Percentiles rank a stretch among this genome's conserved stretches.
phyloP scores from a whole-genome alignment of 805 yeast species.

The Priceomyces castillae region DNA sequence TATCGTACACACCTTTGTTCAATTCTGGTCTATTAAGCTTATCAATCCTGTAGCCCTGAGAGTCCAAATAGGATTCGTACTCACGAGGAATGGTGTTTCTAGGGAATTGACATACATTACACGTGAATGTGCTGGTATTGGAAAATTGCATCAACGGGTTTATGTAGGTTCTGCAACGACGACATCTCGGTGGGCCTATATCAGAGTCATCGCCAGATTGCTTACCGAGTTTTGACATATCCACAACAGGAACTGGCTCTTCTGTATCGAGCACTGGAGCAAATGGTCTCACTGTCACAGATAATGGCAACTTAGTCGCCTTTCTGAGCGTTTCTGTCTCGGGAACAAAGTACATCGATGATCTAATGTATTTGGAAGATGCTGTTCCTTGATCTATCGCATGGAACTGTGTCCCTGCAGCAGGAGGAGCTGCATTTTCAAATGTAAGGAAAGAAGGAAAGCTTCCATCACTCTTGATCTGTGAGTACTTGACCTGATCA shows the following conservation, averaged over 20 bases:
- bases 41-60: slow-evolving; percentile 61
- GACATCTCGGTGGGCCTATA: slow-evolving; percentile 80
- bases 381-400: slow-evolving; percentile 83
- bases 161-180: slow-evolving; percentile 85
- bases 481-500: slow-evolving; percentile 23
- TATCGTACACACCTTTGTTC: slow-evolving; percentile 79
- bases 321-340: slow-evolving; percentile 64
- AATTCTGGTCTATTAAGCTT: slow-evolving; percentile 69
- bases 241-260: slow-evolving; percentile 67
- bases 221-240: slow-evolving; percentile 45
- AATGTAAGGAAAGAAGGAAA: slow-evolving; percentile 61
- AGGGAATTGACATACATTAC: slow-evolving; percentile 81
- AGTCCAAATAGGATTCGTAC: slow-evolving; percentile 61
- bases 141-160: slow-evolving; percentile 78
- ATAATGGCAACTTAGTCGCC: slow-evolving; percentile 75
- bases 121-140: slow-evolving; percentile 60
- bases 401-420: slow-evolving; percentile 67
- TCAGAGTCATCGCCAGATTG: slow-evolving; percentile 13
- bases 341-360: slow-evolving; percentile 83
- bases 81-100: slow-evolving; percentile 66
- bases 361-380: slow-evolving; percentile 72
- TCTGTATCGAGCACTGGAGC: slow-evolving; percentile 53
- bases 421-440: slow-evolving; percentile 78
- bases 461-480: slow-evolving; percentile 25
- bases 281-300: slow-evolving; percentile 80